Evolutionary conservation across 192 early-diverging fungal genomes (phyloP), one percentile per base, ranked within the genome.

Genomic region (Coemansia sp.): DNA sequence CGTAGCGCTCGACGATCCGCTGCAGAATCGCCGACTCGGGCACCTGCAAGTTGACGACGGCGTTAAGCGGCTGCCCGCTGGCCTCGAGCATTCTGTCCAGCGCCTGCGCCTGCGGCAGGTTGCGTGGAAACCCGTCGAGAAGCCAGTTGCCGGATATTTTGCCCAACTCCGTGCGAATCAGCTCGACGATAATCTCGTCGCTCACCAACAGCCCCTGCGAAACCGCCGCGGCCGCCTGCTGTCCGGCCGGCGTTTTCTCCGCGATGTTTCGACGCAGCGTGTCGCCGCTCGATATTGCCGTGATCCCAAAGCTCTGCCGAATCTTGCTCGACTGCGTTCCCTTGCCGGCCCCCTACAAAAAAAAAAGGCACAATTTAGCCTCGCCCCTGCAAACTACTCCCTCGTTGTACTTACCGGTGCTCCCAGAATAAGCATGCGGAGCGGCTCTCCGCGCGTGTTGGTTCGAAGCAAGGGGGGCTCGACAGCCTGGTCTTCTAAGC

Each of bases 1-100:
- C 89, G 86, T 92, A 98, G 28, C 96, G 87, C 80, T 93, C 93
- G 76, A 89, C 86, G 43, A 98, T 94, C 9, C 96, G 83, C 56
- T 90, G 79, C 51, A 98, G 63, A 43, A 96, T 95, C 11, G 92
- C 89, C 50, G 83, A 82, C 62, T 93, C 90, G 9, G 96, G 93
- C 16, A 98, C 96, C 54, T 88, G 85, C 50, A 98, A 71, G 62
- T 96, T 91, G 40, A 97, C 82, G 14, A 96, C 93, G 8, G 90
- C 62, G 62, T 90, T 90, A 43, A 97, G 73, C 11, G 88, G 81
- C 61, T 88, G 84, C 48, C 60, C 64, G 16, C 63, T 53, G 18
- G 76, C 59, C 6, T 34, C 49, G 1, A 68, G 63, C 48, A 93
- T 72, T 20, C 76, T 71, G 18, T 78, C 62, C 56, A 97, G 68